These are phyloP conservation scores for Blastomyces gilchristii DNA, from an alignment of 2,329 filamentous ascomycete species.

Conservation along the genomic window DNA sequence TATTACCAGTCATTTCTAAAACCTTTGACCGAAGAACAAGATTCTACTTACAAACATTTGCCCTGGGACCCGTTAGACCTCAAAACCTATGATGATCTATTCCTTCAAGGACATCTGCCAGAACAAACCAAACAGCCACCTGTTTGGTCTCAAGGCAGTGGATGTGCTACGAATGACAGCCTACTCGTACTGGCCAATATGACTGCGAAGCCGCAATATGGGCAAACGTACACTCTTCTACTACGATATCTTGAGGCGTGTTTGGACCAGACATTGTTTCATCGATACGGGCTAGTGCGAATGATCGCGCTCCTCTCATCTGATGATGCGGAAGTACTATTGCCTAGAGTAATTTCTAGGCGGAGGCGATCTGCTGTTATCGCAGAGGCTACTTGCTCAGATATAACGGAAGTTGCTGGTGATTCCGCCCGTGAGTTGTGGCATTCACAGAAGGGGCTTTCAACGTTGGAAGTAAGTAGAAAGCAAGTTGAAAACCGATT, in stretches of 20 bases:
- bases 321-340: conserved; percentile 46
- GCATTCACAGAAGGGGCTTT: conserved; percentile 20
- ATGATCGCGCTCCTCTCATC: conserved; percentile 64
- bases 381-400: conserved; percentile 48
- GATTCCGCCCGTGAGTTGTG: conserved; percentile 26
- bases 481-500: conserved; percentile 24
- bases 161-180: conserved; percentile 54
- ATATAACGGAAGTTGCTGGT: conserved; percentile 22
- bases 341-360: conserved; percentile 50
- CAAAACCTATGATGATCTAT: conserved; percentile 41
- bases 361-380: conserved; percentile 48
- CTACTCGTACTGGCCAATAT: conserved; percentile 65
- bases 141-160: conserved; percentile 26
- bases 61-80: conserved; percentile 48
- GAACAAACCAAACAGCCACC: conserved; percentile 41
- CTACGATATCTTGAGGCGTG: conserved; percentile 52
- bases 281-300: conserved; percentile 67
- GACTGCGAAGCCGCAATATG: conserved; percentile 44
- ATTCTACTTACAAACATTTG: conserved; percentile 42
- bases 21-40: conserved; percentile 43
- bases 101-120: conserved; percentile 35
- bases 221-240: conserved; percentile 47
- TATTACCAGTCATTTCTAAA: conserved; percentile 53
- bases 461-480: conserved; percentile 19
- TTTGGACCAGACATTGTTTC: conserved; percentile 51